Percentiles rank a stretch among this genome's conserved stretches.
Conservation (phyloP, 2,329 filamentous ascomycete genomes). For the Aspergillus tamarii region DNA sequence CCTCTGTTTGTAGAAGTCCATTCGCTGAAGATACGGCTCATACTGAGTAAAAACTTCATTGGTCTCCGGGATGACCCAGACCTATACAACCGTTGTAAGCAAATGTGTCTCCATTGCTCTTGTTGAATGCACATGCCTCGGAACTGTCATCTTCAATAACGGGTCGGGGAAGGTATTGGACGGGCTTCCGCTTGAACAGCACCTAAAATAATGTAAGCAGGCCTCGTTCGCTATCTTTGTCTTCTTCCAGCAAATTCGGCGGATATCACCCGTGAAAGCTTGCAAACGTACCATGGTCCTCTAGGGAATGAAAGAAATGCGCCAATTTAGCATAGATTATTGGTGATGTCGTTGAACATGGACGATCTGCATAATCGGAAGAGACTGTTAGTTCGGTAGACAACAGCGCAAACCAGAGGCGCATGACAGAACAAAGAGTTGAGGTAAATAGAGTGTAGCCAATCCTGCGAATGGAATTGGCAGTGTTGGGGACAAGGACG, state of each 20-base stretch:
- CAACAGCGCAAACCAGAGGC: not conserved
- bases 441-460: not conserved
- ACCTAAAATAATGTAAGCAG: constrained; percentile 62
- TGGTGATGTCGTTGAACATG: constrained; percentile 1
- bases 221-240: not conserved
- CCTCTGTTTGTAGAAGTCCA: constrained; percentile 93
- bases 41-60: constrained; percentile 88
- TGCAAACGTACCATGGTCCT: constrained; percentile 37
- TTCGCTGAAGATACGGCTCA: constrained; percentile 80
- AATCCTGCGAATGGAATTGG: not conserved
- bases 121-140: constrained; percentile 64
- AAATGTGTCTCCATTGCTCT: constrained; percentile 13
- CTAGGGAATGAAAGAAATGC: constrained; percentile 22
- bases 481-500: not conserved
- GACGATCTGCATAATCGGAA: not conserved
- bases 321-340: constrained; percentile 30
- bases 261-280: not conserved
- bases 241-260: not conserved
- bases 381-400: constrained; percentile 3
- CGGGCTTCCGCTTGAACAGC: constrained; percentile 92
- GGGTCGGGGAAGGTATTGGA: constrained; percentile 75
- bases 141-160: constrained; percentile 76
- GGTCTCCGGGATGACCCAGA: constrained; percentile 89
- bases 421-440: not conserved
- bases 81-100: constrained; percentile 54